phyloP scores from a whole-genome alignment of 208 protist genomes.

The Acanthamoeba castellanii region DNA sequence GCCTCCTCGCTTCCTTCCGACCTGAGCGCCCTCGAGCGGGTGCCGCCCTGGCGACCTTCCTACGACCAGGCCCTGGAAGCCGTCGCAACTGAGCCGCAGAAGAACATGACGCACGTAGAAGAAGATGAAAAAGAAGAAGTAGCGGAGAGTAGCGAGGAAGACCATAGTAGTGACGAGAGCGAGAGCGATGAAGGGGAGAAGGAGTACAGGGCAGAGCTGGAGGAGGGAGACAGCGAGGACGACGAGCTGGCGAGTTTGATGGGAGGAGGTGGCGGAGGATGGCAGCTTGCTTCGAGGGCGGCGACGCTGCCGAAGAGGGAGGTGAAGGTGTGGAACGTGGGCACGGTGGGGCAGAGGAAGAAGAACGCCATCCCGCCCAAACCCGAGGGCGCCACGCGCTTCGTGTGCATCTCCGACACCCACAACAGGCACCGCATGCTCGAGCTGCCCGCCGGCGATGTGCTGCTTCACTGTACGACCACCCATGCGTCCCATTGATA shows the following conservation, averaged over 20 bases:
- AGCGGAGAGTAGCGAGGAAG: background rate
- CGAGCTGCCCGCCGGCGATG: slow-evolving; percentile 34
- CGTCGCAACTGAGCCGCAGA: background rate
- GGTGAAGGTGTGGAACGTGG: slow-evolving; percentile 65
- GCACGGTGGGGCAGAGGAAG: slow-evolving; percentile 50
- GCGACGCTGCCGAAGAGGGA: background rate
- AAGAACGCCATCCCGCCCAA: slow-evolving; percentile 10
- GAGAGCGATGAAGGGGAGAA: background rate
- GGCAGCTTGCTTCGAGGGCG: background rate
- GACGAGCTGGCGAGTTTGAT: background rate
- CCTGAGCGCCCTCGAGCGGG: background rate
- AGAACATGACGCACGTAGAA: background rate
- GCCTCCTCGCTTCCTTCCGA: background rate
- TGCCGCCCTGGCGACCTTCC: background rate
- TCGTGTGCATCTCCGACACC: slow-evolving; percentile 73
- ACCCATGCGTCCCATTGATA: background rate
- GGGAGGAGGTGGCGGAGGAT: background rate
- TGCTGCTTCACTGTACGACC: slow-evolving; percentile 63
- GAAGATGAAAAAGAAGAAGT: no score
- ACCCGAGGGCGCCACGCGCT: slow-evolving; percentile 50
- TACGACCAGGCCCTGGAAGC: no score
- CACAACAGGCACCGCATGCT: slow-evolving; percentile 59
- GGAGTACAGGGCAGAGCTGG: background rate
- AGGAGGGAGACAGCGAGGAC: background rate
- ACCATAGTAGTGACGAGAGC: background rate